Conservation (phyloP, 306 rosid genomes). For the Nissolia schottii region DNA sequence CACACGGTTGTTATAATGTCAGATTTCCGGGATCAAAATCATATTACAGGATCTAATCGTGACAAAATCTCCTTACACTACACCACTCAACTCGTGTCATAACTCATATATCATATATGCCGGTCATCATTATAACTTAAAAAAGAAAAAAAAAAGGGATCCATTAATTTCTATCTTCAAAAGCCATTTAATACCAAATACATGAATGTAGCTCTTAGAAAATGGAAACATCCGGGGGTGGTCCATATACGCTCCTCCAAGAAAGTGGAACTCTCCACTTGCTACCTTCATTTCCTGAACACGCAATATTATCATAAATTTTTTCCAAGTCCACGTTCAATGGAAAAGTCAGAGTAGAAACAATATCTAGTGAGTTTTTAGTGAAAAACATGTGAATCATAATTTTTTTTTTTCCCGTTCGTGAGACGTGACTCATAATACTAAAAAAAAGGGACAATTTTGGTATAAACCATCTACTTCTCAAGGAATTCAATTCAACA, state of each 20-base stretch:
- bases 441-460: too few species aligned
- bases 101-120: neutral
- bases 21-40: too few species aligned
- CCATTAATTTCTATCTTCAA: neutral
- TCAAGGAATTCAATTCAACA: neutral
- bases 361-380: neutral
- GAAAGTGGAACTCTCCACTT: slow-evolving; percentile 75
- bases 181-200: neutral
- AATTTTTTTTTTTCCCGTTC: too few species aligned
- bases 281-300: slow-evolving; percentile 44
- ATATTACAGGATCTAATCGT: neutral
- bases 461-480: neutral
- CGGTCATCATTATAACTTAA: neutral
- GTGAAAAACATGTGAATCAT: neutral
- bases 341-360: neutral
- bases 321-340: slow-evolving; percentile 4
- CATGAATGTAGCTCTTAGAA: slow-evolving; percentile 44
- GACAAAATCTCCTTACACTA: neutral
- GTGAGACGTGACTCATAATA: too few species aligned
- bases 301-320: slow-evolving; percentile 9
- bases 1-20: too few species aligned
- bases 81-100: neutral
- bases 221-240: slow-evolving; percentile 73
- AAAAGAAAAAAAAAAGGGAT: neutral
- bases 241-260: slow-evolving; percentile 81